Percentiles rank a stretch among this genome's conserved stretches.
Evolutionary conservation across 2,329 filamentous ascomycete genomes (phyloP).

Genomic region (Trichoderma harzianum): DNA sequence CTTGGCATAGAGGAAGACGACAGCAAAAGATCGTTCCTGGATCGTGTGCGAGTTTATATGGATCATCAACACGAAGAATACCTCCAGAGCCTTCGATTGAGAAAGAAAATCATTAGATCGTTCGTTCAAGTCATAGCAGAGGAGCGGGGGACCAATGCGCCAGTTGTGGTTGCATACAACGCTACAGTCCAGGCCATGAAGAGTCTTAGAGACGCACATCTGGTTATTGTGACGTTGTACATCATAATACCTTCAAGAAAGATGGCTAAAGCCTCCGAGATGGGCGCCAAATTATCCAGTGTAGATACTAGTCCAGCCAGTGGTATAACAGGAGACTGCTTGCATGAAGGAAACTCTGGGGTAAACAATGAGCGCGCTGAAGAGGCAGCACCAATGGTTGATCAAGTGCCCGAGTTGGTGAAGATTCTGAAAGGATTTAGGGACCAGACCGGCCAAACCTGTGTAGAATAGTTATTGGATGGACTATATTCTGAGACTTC

Average conservation of each 20-base stretch:
- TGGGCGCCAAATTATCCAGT: not conserved
- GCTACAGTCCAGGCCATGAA: not conserved
- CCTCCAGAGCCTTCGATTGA: not conserved
- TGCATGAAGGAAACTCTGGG: not conserved
- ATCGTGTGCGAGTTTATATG: not conserved
- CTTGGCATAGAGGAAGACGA: not conserved
- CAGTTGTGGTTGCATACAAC: not conserved
- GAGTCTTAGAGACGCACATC: not conserved
- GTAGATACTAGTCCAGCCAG: not conserved
- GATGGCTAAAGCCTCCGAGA: not conserved
- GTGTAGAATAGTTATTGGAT: not conserved
- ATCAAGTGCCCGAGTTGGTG: not conserved
- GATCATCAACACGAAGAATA: not conserved
- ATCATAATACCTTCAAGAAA: not conserved
- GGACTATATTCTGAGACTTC: not conserved
- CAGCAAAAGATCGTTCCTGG: not conserved
- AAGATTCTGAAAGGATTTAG: not conserved
- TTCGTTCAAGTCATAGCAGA: not conserved
- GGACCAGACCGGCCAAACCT: not conserved
- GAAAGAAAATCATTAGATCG: not conserved
- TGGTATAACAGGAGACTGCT: not conserved
- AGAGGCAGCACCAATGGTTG: not conserved
- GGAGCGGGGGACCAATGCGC: not conserved
- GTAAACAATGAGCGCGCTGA: not conserved
- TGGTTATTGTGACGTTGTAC: not conserved